Base-by-base conservation (phyloP, 352 stramenopile species). In the Saprolegnia parasitica region DNA sequence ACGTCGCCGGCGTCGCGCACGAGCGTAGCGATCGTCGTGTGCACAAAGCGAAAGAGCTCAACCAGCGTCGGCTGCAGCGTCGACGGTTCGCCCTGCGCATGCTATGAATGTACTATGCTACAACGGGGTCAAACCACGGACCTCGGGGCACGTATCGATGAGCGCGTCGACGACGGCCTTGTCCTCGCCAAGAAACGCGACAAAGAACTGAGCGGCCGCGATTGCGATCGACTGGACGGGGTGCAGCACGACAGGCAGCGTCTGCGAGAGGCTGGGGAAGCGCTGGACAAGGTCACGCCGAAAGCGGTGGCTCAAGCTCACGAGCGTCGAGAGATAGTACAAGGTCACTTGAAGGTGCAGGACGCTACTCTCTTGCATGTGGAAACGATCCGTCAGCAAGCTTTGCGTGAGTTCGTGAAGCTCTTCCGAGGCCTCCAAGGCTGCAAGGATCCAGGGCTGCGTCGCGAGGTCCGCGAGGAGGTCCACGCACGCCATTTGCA, bases 261-360 rank as follows among this genome's bases (percentile, higher is more conserved):
- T 67, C n/a, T 78, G 79, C 40, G 84, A 87, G 45, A 94, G 68
- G 66, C 88, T 91, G 26, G 78, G 81, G 56, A 90, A 91, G 15
- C 79, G 68, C n/a, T 81, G 77, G 13, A 81, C 82, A 1, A 94
- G 74, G 13, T 58, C 47, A 40, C 55, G 46, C 18, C 63, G 20
- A 20, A 70, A 42, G 29, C 46, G 63, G 26, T 70, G 47, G 54
- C 63, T 70, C 13, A 61, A 20, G 15, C 72, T 62, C 13, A 81
- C 74, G 3, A 89, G 71, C 0, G 76, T 78, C 1, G 75, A 75
- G n/a, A 94, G 70, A n/a, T 86, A 91, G 63, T 92, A 72, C 1
- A 81, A 64, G 40, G 80, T 78, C 29, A 91, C 73, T 23, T 83
- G 66, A 40, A 91, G 84, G 35, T 88, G 79, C 21, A 86, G 76